Evolutionary conservation across 2,329 filamentous ascomycete species (phyloP).

Genomic region (Trichoderma cornu-damae): DNA sequence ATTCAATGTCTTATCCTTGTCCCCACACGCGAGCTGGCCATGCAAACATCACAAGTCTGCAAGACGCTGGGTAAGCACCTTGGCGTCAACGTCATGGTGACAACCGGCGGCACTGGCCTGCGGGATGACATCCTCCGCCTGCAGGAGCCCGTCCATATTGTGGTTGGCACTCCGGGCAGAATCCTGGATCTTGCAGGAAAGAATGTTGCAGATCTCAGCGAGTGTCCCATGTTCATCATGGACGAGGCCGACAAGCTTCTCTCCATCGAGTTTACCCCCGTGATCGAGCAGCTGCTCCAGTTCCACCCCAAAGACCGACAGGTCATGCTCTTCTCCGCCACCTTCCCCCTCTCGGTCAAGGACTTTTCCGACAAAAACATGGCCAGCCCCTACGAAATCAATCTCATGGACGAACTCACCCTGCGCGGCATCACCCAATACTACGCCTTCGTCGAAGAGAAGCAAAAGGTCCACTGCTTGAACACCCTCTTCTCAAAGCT

Average conservation of each 20-base stretch:
- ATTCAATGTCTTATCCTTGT: conserved; percentile 96
- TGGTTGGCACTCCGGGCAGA: conserved; percentile 93
- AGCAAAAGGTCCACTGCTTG: conserved; percentile 97
- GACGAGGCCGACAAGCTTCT: conserved; percentile 98
- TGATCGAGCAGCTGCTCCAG: conserved; percentile 90
- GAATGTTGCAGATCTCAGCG: conserved; percentile 89
- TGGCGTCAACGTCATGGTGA: conserved; percentile 98
- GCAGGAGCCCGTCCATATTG: conserved; percentile 91
- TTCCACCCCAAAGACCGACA: conserved; percentile 97
- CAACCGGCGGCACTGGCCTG: conserved; percentile 89
- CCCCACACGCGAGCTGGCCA: conserved; percentile 90
- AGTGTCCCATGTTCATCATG: conserved; percentile 98
- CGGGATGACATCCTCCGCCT: conserved; percentile 96
- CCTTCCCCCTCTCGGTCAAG: conserved; percentile 95
- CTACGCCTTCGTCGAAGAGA: conserved; percentile 98
- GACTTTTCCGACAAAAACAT: conserved; percentile 98
- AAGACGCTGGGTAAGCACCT: conserved; percentile 97
- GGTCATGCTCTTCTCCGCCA: conserved; percentile 99
- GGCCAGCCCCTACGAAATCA: conserved; percentile 94
- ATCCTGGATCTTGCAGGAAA: conserved; percentile 96
- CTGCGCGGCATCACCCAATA: conserved; percentile 98
- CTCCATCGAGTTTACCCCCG: conserved; percentile 92
- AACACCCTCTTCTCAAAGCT: conserved; percentile 99
- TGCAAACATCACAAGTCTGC: conserved; percentile 98
- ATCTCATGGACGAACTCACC: conserved; percentile 98